A percentile compares a stretch with the other conserved stretches of the same genome.
Evolutionary conservation across 768 basidiomycete species (phyloP).

Genomic region (Sarcomyxa edulis): DNA sequence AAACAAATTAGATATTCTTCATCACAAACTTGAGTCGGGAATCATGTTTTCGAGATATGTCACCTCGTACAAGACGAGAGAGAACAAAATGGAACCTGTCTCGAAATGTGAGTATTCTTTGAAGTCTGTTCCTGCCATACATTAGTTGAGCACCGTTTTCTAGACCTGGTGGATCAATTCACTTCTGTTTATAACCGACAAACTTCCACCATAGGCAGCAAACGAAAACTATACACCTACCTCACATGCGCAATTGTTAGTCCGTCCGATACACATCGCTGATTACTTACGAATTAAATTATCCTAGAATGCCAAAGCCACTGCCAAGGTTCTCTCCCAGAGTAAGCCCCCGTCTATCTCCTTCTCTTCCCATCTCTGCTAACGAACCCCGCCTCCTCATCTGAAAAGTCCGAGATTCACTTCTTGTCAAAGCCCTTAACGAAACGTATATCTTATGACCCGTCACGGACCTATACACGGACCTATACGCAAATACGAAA

Average conservation of each 20-base stretch:
- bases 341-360: too few relatives aligned
- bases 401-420: too few relatives aligned
- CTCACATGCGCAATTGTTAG: slow-evolving; percentile 55
- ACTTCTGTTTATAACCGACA: slow-evolving; percentile 42
- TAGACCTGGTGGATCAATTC: slow-evolving; percentile 52
- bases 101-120: slow-evolving; percentile 39
- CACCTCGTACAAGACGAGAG: slow-evolving; percentile 44
- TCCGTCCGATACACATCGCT: too few relatives aligned
- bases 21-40: slow-evolving; percentile 46
- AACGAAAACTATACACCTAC: slow-evolving; percentile 49
- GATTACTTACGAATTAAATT: too few relatives aligned
- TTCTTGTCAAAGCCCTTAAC: too few relatives aligned
- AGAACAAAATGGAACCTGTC: slow-evolving; percentile 47
- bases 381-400: too few relatives aligned
- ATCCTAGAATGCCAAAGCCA: too few relatives aligned
- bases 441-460: too few relatives aligned
- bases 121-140: not conserved
- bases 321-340: too few relatives aligned
- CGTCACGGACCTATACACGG: too few relatives aligned
- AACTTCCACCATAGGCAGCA: slow-evolving; percentile 38
- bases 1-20: slow-evolving; percentile 59
- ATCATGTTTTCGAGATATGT: slow-evolving; percentile 51
- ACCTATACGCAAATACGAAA: too few relatives aligned
- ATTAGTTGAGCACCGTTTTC: not conserved
- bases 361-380: too few relatives aligned